phyloP scores from a whole-genome alignment of 805 yeast species.

The Yarrowia sp. region DNA sequence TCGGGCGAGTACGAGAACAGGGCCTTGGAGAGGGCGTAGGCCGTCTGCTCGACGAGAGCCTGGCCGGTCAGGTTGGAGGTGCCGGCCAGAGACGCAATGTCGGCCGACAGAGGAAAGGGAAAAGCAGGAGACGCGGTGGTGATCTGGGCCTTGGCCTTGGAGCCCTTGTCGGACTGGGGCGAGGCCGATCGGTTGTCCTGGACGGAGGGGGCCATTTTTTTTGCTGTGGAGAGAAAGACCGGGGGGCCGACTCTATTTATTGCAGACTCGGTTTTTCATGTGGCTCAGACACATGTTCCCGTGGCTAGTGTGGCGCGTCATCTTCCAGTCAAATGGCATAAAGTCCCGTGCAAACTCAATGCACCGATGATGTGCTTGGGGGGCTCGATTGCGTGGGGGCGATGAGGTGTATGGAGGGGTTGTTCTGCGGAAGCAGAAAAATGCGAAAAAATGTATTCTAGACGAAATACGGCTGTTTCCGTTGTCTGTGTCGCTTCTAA shows the following conservation, averaged over 20 bases:
- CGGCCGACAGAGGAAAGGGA: slow-evolving; percentile 32
- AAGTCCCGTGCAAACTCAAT: slow-evolving; percentile 17
- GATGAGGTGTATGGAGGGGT: neutral
- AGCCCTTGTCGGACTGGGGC: neutral
- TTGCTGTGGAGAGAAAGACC: neutral
- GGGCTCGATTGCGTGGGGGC: neutral
- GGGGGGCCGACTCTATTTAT: neutral
- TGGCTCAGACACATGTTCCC: neutral
- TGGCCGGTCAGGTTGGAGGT: slow-evolving; percentile 34
- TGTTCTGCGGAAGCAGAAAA: neutral
- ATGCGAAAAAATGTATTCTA: too few species aligned
- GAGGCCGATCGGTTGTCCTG: slow-evolving; percentile 15
- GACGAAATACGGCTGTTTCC: too few species aligned
- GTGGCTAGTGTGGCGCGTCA: slow-evolving; percentile 25
- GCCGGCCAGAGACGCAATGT: slow-evolving; percentile 30
- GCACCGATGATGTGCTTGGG: slow-evolving; percentile 13
- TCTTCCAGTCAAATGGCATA: neutral
- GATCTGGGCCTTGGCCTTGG: slow-evolving; percentile 7
- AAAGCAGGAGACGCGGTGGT: slow-evolving; percentile 20
- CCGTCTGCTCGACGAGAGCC: slow-evolving; percentile 37
- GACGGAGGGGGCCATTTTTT: slow-evolving; percentile 29
- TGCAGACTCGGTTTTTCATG: slow-evolving; percentile 4
- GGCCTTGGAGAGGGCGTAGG: slow-evolving; percentile 39
- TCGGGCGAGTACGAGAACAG: slow-evolving; percentile 65
- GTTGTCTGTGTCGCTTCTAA: too few species aligned